phyloP scores from a whole-genome alignment of 1,284 basidiomycete species.

The Boletus subluridellus region DNA sequence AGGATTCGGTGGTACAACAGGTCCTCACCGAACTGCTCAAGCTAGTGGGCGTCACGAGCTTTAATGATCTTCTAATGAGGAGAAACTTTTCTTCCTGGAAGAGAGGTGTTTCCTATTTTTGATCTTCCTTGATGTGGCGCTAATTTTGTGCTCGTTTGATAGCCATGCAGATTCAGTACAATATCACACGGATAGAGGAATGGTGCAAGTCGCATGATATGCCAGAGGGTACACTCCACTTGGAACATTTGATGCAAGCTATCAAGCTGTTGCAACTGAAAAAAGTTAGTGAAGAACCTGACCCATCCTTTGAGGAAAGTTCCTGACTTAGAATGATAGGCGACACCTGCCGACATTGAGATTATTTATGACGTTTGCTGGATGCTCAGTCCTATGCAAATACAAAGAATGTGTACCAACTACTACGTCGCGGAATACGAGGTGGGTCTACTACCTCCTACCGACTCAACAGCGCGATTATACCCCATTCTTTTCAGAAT shows the following conservation, averaged over 20 bases:
- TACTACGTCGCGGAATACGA: conserved; percentile 99
- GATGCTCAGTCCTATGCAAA: conserved; percentile 99
- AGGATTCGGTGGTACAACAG: conserved; percentile 96
- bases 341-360: conserved; percentile 90
- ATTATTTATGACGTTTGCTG: conserved; percentile 99
- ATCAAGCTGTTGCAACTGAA: conserved; percentile 98
- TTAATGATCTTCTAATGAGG: conserved; percentile 98
- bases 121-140: background rate
- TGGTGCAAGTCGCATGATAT: conserved; percentile 98
- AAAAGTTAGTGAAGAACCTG: conserved; percentile 60
- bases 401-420: conserved; percentile 97
- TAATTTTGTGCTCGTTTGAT: conserved; percentile 3
- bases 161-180: conserved; percentile 99
- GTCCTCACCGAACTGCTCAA: conserved; percentile 96
- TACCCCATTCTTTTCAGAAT: conserved; percentile 49
- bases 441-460: conserved; percentile 44
- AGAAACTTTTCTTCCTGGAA: conserved; percentile 99
- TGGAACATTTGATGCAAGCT: conserved; percentile 99
- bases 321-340: conserved; percentile 44
- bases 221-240: conserved; percentile 96
- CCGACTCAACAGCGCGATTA: conserved; percentile 2
- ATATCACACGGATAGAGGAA: conserved; percentile 96
- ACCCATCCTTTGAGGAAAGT: background rate
- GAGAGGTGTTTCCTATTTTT: conserved; percentile 61
- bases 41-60: conserved; percentile 94